Conservation (phyloP, 1,284 basidiomycete species). For the Apiotrichum veenhuisii region DNA sequence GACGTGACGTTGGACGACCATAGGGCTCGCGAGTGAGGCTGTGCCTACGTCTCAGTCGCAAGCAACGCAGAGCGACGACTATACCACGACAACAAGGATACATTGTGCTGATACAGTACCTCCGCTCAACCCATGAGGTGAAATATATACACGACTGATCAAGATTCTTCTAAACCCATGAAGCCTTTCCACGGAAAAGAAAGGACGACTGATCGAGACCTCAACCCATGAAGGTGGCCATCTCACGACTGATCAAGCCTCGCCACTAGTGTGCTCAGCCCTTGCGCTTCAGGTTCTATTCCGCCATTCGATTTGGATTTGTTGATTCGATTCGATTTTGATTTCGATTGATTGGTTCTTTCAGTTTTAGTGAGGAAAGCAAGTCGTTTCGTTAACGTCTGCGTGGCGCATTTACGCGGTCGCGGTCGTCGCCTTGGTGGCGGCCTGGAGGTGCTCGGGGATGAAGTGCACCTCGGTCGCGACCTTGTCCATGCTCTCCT, state of each 20-base stretch:
- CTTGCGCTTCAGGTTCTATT: background rate
- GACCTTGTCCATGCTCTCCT: slow-evolving; percentile 17
- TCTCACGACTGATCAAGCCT: slow-evolving; percentile 1
- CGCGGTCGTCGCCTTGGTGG: too few species aligned
- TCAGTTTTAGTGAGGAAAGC: too few species aligned
- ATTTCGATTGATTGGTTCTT: too few species aligned
- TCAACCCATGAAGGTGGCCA: background rate
- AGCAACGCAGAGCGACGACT: too few species aligned
- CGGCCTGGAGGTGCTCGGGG: slow-evolving; percentile 21
- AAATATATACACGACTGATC: background rate
- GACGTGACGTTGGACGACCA: too few species aligned
- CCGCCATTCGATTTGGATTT: too few species aligned
- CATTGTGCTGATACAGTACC: slow-evolving; percentile 1
- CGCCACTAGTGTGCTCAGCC: background rate
- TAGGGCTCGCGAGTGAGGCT: too few species aligned
- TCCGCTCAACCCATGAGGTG: slow-evolving; percentile 1
- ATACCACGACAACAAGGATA: background rate
- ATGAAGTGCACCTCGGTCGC: slow-evolving; percentile 30
- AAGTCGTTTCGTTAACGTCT: too few species aligned
- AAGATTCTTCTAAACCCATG: background rate
- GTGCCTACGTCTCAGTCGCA: too few species aligned
- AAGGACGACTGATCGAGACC: background rate
- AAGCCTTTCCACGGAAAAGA: background rate
- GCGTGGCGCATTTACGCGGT: too few species aligned
- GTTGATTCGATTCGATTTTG: too few species aligned